Evolutionary conservation across 2,329 filamentous ascomycete species (phyloP).

Genomic region (Apiospora sp.): DNA sequence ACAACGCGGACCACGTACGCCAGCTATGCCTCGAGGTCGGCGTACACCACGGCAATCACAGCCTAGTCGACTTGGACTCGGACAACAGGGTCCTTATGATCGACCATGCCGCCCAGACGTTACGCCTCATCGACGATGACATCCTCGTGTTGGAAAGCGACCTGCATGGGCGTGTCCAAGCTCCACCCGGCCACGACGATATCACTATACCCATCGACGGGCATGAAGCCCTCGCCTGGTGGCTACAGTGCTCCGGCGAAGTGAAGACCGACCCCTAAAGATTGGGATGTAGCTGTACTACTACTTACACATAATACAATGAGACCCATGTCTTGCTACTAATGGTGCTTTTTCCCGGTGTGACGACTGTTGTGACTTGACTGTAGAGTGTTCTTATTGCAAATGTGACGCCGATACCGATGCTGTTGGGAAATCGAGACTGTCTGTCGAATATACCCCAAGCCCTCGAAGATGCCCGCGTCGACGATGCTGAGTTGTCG

Average conservation of each 20-base stretch:
- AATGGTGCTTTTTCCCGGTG: too few species aligned
- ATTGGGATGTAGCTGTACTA: neutral
- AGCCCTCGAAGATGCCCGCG: too few species aligned
- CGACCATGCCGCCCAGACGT: neutral
- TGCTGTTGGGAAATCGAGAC: too few species aligned
- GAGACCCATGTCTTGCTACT: neutral
- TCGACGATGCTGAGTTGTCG: too few species aligned
- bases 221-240: neutral
- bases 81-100: neutral
- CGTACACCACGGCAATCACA: neutral
- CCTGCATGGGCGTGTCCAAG: neutral
- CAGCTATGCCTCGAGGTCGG: neutral
- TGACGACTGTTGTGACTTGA: too few species aligned
- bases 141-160: neutral
- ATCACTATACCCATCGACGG: neutral
- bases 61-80: neutral
- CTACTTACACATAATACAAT: neutral
- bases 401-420: too few species aligned
- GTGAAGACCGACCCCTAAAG: neutral
- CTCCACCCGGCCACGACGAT: neutral
- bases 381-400: too few species aligned
- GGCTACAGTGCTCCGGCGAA: neutral
- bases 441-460: too few species aligned
- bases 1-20: neutral
- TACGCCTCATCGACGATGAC: neutral